phyloP scores from a whole-genome alignment of 1,139 yeast species.

The Kodamaea sp. region DNA sequence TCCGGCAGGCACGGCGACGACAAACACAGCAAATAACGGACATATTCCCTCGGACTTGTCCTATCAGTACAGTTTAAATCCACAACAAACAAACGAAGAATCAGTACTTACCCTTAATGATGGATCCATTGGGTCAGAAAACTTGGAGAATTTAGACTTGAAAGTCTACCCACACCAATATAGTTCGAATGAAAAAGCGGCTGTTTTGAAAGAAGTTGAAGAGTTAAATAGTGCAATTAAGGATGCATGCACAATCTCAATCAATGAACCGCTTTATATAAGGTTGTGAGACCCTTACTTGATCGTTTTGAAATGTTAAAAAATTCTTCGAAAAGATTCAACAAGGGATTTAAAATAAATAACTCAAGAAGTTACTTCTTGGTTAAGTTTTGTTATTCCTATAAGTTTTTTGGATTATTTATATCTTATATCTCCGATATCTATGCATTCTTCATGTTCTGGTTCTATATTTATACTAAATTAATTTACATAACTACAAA shows the following conservation, averaged over 20 bases:
- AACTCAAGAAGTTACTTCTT: not conserved
- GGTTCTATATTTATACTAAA: no score
- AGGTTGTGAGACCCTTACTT: conserved; percentile 13
- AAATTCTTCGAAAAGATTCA: not conserved
- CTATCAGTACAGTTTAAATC: conserved; percentile 8
- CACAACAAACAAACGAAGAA: conserved; percentile 10
- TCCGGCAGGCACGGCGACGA: not conserved
- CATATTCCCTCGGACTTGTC: conserved; percentile 2
- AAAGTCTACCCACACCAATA: conserved; percentile 13
- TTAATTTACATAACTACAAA: no score
- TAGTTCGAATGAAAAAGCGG: conserved; percentile 17
- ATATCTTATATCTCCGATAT: no score
- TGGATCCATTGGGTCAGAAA: conserved; percentile 4
- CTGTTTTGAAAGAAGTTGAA: conserved; percentile 19
- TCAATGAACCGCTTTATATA: conserved; percentile 28
- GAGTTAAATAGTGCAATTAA: conserved; percentile 20
- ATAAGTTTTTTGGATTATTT: no score
- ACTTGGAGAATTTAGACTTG: not conserved
- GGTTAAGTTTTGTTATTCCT: no score
- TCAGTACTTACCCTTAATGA: not conserved
- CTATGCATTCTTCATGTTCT: no score
- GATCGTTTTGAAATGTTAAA: not conserved
- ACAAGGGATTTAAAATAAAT: not conserved
- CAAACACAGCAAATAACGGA: conserved; percentile 2
- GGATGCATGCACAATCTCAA: conserved; percentile 21